phyloP scores from a whole-genome alignment of 192 early-diverging fungal genomes.

The Linnemannia elongata region DNA sequence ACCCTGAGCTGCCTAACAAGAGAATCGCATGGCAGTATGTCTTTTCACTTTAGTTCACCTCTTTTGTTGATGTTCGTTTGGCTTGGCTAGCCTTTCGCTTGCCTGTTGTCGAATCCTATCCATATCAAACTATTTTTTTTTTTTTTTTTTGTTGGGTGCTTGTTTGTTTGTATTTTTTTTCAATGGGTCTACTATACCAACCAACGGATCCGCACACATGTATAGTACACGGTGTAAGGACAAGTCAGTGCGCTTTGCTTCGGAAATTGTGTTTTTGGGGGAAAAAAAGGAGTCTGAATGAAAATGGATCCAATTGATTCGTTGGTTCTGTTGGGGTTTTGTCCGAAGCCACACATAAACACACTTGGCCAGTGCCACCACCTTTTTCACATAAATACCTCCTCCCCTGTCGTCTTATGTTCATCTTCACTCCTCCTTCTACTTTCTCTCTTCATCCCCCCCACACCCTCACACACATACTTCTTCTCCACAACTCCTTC shows the following conservation, averaged over 20 bases:
- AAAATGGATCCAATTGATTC: not conserved
- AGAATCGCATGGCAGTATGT: too few species aligned
- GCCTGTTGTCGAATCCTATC: not conserved
- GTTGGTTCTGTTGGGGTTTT: not conserved
- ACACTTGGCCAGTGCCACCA: slow-evolving; percentile 1
- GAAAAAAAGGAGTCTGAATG: too few species aligned
- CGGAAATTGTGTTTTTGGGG: slow-evolving; percentile 1
- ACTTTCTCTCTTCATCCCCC: not conserved
- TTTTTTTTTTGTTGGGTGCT: not conserved
- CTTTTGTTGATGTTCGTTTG: too few species aligned
- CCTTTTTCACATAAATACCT: not conserved
- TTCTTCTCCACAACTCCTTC: too few species aligned
- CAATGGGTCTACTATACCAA: not conserved
- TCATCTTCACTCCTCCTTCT: not conserved
- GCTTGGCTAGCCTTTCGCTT: not conserved
- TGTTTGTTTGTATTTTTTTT: not conserved
- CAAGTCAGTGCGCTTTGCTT: not conserved
- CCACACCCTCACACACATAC: not conserved
- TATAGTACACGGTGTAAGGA: too few species aligned
- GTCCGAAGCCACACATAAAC: not conserved
- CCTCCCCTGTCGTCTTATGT: not conserved
- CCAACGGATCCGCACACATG: not conserved
- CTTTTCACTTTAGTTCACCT: too few species aligned
- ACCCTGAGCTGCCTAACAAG: too few species aligned
- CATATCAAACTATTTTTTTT: not conserved